Evolutionary conservation across 257 asterid species (phyloP).

Genomic region (Salvia splendens): DNA sequence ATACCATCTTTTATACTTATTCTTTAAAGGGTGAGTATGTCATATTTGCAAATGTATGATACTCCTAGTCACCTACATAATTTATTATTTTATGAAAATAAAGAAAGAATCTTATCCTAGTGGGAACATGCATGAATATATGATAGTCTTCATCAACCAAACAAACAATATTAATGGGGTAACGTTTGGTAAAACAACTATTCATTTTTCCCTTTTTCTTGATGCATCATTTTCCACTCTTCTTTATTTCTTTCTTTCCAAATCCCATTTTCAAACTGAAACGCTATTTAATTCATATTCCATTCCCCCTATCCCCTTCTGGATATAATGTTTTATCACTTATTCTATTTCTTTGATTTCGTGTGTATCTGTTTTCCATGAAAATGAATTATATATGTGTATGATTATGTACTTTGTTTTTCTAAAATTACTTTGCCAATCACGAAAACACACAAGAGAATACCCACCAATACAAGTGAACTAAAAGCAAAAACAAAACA

Average conservation of each 20-base stretch:
- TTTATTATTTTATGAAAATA: not conserved
- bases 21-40: too few relatives aligned
- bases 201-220: not conserved
- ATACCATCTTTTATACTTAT: too few relatives aligned
- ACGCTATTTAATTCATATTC: not conserved
- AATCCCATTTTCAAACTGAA: not conserved
- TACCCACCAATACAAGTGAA: too few relatives aligned
- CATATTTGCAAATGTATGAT: too few relatives aligned
- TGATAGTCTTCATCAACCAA: not conserved
- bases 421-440: too few relatives aligned
- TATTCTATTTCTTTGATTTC: not conserved
- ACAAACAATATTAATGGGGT: not conserved
- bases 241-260: constrained; percentile 1
- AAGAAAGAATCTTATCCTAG: not conserved
- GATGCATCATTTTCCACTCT: constrained; percentile 23
- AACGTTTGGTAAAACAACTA: constrained; percentile 13
- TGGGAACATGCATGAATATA: constrained; percentile 28
- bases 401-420: not conserved
- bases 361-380: not conserved
- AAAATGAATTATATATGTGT: not conserved
- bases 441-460: too few relatives aligned
- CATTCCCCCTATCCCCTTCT: not conserved
- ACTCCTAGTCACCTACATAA: constrained; percentile 45
- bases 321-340: not conserved
- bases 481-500: too few relatives aligned